These are phyloP conservation scores for Verticillium nubilum DNA, from an alignment of 2,329 filamentous ascomycete genomes.

Conservation along the genomic window DNA sequence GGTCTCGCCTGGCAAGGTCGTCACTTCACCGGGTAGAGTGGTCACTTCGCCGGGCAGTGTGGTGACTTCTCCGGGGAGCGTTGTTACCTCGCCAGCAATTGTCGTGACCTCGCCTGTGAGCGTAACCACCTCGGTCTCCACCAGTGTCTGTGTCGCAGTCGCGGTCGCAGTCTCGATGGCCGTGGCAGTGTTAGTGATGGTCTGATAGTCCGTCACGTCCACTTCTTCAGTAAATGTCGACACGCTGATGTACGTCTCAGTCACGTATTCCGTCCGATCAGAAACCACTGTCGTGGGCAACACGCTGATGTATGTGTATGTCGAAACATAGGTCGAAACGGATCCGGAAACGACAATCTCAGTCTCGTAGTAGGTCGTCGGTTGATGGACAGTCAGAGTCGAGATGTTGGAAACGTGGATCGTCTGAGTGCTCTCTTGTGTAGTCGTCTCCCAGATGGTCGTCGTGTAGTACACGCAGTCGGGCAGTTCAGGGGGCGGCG, in stretches of 20 bases:
- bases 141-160: background rate
- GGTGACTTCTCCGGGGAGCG: constrained; percentile 5
- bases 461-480: constrained; percentile 13
- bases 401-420: constrained; percentile 1
- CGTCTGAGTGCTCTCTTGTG: constrained; percentile 11
- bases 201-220: constrained; percentile 8
- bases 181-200: constrained; percentile 5
- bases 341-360: constrained; percentile 1
- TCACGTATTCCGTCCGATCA: constrained; percentile 6
- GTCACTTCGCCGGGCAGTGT: constrained; percentile 9
- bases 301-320: constrained; percentile 3
- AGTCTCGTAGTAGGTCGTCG: constrained; percentile 5
- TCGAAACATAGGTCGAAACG: constrained; percentile 7
- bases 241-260: constrained; percentile 7
- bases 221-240: constrained; percentile 6
- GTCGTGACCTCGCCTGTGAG: constrained; percentile 3
- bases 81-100: constrained; percentile 12
- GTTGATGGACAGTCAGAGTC: constrained; percentile 4
- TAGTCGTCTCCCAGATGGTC: constrained; percentile 12
- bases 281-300: constrained; percentile 10
- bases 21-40: constrained; percentile 13
- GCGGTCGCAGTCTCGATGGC: background rate
- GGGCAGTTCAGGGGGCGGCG: constrained; percentile 1
- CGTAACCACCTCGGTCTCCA: background rate
- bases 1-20: constrained; percentile 20